phyloP scores from a whole-genome alignment of 78 protist species.

The Dictyostelium discoideum region DNA sequence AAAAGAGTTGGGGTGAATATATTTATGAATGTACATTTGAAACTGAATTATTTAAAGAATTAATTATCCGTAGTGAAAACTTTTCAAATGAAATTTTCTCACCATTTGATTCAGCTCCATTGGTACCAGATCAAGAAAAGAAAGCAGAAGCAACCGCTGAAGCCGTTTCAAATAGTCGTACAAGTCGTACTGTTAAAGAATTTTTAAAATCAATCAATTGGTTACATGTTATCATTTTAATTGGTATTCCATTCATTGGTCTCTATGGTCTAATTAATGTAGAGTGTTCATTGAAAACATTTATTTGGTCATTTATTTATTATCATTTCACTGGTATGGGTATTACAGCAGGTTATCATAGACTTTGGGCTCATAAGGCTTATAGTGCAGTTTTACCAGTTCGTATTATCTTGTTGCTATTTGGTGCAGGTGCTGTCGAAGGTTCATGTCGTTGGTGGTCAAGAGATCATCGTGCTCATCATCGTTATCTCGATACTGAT shows the following conservation, averaged over 20 bases:
- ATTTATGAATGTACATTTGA: constrained; percentile 63
- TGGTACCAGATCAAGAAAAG: constrained; percentile 11
- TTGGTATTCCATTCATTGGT: constrained; percentile 62
- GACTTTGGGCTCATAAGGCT: constrained; percentile 77
- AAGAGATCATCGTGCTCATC: constrained; percentile 93
- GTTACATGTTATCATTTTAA: constrained; percentile 43
- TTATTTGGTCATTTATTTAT: constrained; percentile 51
- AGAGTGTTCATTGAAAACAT: constrained; percentile 34
- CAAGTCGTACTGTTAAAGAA: constrained; percentile 12
- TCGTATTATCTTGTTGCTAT: background rate
- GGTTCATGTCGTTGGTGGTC: constrained; percentile 91
- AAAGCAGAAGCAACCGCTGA: background rate
- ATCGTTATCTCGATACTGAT: constrained; percentile 90
- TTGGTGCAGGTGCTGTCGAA: constrained; percentile 87
- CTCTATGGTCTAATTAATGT: constrained; percentile 24
- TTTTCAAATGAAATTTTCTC: constrained; percentile 74
- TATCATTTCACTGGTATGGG: constrained; percentile 86
- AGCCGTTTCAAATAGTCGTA: background rate
- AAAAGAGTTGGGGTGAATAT: constrained; percentile 68
- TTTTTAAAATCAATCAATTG: constrained; percentile 69
- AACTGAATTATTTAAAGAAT: constrained; percentile 12
- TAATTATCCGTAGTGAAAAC: constrained; percentile 18
- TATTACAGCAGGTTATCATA: constrained; percentile 89
- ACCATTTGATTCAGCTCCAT: constrained; percentile 48
- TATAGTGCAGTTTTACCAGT: constrained; percentile 36